Base-by-base conservation (phyloP, 768 basidiomycete species). In the Leccinum fibrillosum region DNA sequence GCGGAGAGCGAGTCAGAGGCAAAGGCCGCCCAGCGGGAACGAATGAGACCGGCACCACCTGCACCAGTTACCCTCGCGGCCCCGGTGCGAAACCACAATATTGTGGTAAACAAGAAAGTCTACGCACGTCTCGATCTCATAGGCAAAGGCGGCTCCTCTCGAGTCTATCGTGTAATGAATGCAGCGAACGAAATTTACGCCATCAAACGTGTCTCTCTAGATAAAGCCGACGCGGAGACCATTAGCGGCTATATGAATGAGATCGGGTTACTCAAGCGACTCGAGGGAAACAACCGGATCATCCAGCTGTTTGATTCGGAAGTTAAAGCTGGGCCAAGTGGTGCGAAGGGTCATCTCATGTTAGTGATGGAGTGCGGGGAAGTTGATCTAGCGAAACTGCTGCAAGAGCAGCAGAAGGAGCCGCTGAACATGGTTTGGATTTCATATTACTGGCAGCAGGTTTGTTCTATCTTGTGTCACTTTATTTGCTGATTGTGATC, bases 341-440 rank as follows among this genome's bases (percentile, higher is more conserved):
- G 88, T 17, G 84, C 80, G 62, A 92, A 88, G 67, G 89, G 88
- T 0, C 79, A 85, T 61, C 69, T 98, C 55, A 77, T 92, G 74
- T 80, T 98, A 69, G 89, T 98, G 5, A 94, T 99, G 94, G 96
- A 99, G 70, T 94, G 90, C 60, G 96, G 96, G 8, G 96, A 99
- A 76, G 85, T 93, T 30, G 96, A 98, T 73, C 78, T 98, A 54
- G 88, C 94, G 42, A 83, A 83, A 62, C 73, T 99, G 56, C 72
- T 99, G 58, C 83, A 84, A 61, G 92, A 96, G 66, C 89, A 93
- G 71, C 82, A 88, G 73, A 89, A 86, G 64, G 86, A 94, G 66
- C 80, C 88, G 0, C 65, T 97, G 70, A 91, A 96, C 73, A 89
- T 95, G 83, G 90, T 95, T 56, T 96, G 95, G 85, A 83, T 98